Conservation (phyloP, 1,284 basidiomycete genomes). For the Somion occarium region DNA sequence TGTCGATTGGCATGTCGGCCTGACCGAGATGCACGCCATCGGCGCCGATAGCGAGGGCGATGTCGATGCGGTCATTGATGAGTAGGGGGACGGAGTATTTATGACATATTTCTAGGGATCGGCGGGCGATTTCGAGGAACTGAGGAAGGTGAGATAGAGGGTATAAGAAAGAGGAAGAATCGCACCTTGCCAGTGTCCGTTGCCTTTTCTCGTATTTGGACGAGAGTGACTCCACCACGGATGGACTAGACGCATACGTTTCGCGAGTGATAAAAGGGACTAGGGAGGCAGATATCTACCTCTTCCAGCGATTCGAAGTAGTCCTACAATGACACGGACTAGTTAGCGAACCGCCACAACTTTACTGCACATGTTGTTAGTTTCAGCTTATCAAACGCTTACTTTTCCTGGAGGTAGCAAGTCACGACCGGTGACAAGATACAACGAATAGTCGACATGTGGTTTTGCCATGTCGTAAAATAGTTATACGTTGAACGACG, state of each 20-base stretch:
- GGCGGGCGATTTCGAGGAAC: slow-evolving; percentile 77
- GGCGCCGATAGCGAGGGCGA: slow-evolving; percentile 74
- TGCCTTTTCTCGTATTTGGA: slow-evolving; percentile 87
- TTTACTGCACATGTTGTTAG: not conserved
- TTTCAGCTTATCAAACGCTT: slow-evolving; percentile 1
- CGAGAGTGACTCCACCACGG: slow-evolving; percentile 83
- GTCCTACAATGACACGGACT: slow-evolving; percentile 40
- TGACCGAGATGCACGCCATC: slow-evolving; percentile 91
- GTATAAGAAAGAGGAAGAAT: slow-evolving; percentile 11
- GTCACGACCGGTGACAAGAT: slow-evolving; percentile 83
- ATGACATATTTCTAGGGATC: slow-evolving; percentile 73
- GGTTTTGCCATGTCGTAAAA: slow-evolving; percentile 9
- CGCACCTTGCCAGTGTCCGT: slow-evolving; percentile 73
- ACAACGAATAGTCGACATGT: slow-evolving; percentile 70
- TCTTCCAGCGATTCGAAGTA: slow-evolving; percentile 79
- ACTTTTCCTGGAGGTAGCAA: slow-evolving; percentile 80
- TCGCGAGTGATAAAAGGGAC: slow-evolving; percentile 1
- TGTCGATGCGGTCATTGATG: slow-evolving; percentile 90
- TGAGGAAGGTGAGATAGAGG: slow-evolving; percentile 23
- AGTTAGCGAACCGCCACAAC: not conserved
- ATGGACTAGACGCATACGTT: slow-evolving; percentile 48
- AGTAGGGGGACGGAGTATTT: slow-evolving; percentile 82
- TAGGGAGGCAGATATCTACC: slow-evolving; percentile 31
- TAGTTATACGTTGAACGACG: not conserved
- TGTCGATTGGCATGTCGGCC: slow-evolving; percentile 74